phyloP scores from a whole-genome alignment of 169 alveolate species.

The Plasmodium adleri region DNA sequence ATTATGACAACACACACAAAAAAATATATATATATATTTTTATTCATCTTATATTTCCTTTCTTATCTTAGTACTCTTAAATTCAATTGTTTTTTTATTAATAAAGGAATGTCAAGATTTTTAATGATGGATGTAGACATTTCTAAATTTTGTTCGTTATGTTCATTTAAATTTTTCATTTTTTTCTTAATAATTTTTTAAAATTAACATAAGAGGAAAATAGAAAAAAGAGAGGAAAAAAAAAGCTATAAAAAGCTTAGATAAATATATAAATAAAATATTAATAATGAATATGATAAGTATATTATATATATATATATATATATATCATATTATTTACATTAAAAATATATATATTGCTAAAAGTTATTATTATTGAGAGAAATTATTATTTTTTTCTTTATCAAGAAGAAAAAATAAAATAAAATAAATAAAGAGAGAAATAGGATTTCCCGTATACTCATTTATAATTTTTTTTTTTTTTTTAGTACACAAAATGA shows the following conservation, averaged over 20 bases:
- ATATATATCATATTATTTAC: slow-evolving; percentile 8
- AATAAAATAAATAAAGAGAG: too few relatives aligned
- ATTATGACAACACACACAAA: too few relatives aligned
- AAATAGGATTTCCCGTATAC: too few relatives aligned
- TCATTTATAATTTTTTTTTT: slow-evolving; percentile 1
- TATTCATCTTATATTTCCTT: background rate
- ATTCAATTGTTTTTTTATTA: slow-evolving; percentile 60
- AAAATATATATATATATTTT: too few relatives aligned
- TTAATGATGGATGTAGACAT: slow-evolving; percentile 45
- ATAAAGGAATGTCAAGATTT: slow-evolving; percentile 66
- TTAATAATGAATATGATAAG: too few relatives aligned
- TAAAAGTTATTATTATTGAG: too few relatives aligned
- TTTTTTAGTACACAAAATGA: background rate
- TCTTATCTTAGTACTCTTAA: slow-evolving; percentile 39
- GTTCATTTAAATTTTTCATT: slow-evolving; percentile 37
- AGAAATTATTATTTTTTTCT: too few relatives aligned
- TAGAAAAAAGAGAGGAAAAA: slow-evolving; percentile 1
- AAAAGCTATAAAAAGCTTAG: too few relatives aligned
- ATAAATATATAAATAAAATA: background rate
- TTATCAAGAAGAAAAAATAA: too few relatives aligned
- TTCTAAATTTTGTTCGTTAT: slow-evolving; percentile 30
- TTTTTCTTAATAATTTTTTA: background rate
- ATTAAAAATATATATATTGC: too few relatives aligned
- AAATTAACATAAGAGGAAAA: background rate
- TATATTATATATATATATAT: background rate